Evolutionary conservation across 2,329 filamentous ascomycete genomes (phyloP).

Genomic region (Botrytis paeoniae): DNA sequence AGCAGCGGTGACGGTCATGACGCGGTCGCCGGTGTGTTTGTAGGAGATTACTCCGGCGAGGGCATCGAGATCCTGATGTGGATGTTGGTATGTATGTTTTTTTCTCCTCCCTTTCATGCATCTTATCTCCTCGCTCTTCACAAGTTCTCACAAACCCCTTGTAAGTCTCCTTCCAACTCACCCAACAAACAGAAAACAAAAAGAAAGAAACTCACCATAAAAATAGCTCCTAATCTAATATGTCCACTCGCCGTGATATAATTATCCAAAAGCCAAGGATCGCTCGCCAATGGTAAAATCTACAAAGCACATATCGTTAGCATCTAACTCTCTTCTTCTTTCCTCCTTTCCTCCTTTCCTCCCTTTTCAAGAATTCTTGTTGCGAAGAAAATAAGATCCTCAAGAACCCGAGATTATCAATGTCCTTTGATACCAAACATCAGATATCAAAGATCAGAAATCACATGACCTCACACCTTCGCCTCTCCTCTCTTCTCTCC

Average conservation of each 20-base stretch:
- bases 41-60: constrained; percentile 68
- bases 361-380: too few species aligned
- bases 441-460: background rate
- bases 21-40: constrained; percentile 63
- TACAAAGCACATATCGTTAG: constrained; percentile 34
- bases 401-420: too few species aligned
- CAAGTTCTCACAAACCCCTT: too few species aligned
- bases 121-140: background rate
- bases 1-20: constrained; percentile 42
- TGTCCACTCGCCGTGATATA: constrained; percentile 69
- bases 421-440: background rate
- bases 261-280: constrained; percentile 67
- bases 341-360: background rate
- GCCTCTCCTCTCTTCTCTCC: background rate
- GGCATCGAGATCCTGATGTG: constrained; percentile 59
- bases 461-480: background rate
- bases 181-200: too few species aligned
- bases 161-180: background rate
- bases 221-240: constrained; percentile 49
- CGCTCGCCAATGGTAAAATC: constrained; percentile 61
- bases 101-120: background rate
- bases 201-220: constrained; percentile 50
- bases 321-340: background rate
- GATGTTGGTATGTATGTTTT: background rate
- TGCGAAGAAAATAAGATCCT: fast-evolving